phyloP scores from a whole-genome alignment of 140 eudicot genomes.

The Flaveria floridana region DNA sequence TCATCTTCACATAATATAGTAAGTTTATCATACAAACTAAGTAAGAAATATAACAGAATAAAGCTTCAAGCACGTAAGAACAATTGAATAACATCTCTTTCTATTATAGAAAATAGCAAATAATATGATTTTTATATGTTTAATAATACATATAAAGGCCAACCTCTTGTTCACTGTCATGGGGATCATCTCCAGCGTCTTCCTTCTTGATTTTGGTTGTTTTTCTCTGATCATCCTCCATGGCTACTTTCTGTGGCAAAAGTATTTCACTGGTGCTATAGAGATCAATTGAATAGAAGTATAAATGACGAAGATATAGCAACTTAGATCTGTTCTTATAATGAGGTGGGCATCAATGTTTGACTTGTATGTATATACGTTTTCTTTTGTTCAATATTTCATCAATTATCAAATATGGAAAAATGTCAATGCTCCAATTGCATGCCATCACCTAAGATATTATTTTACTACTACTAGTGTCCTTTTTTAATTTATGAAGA shows the following conservation, averaged over 20 bases:
- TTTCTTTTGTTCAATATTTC: conserved; percentile 39
- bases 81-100: background rate
- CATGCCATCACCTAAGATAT: conserved; percentile 29
- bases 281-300: conserved; percentile 6
- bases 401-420: conserved; percentile 25
- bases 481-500: conserved; percentile 9
- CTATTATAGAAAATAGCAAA: background rate
- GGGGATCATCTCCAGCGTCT: conserved; percentile 36
- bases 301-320: conserved; percentile 21
- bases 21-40: background rate
- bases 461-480: conserved; percentile 33
- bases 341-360: conserved; percentile 48
- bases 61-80: background rate
- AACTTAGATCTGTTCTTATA: conserved; percentile 47
- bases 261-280: conserved; percentile 14
- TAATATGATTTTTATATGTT: background rate
- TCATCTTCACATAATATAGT: background rate
- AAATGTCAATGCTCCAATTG: conserved; percentile 65
- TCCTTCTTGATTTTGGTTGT: conserved; percentile 36
- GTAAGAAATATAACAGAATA: background rate
- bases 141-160: background rate
- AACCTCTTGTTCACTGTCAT: conserved; percentile 33
- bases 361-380: conserved; percentile 45
- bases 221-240: conserved; percentile 39
- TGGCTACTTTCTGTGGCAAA: conserved; percentile 22